Conservation (phyloP, 1,284 basidiomycete species). For the Ustilago lituana region DNA sequence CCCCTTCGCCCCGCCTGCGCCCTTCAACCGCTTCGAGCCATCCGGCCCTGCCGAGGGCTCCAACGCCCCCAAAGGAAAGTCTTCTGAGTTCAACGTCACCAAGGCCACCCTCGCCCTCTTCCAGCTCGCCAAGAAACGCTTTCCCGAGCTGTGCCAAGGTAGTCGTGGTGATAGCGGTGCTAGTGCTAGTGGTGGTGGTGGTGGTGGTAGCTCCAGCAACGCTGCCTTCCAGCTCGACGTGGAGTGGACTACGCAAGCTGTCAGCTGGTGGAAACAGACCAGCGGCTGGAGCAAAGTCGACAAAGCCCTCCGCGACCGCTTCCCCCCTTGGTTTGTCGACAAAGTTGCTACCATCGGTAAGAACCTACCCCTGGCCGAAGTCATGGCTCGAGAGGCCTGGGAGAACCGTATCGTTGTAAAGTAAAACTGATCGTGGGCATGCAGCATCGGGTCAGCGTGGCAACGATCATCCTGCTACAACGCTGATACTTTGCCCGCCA, state of each 20-base stretch:
- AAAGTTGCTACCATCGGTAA: not conserved
- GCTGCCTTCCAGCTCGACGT: no score
- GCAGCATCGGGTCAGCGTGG: no score
- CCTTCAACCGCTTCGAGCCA: no score
- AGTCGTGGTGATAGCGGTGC: no score
- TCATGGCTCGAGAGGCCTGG: not conserved
- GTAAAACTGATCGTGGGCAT: not conserved
- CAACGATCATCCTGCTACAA: not conserved
- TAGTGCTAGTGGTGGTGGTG: no score
- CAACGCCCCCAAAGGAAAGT: no score
- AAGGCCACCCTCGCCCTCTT: not conserved
- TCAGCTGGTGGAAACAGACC: slow-evolving; percentile 13
- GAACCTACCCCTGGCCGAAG: not conserved
- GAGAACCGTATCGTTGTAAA: not conserved
- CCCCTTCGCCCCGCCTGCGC: no score
- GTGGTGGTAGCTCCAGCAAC: no score
- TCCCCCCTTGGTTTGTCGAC: slow-evolving; percentile 4
- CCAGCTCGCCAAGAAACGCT: not conserved
- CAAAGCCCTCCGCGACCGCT: slow-evolving; percentile 6
- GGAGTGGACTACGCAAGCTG: no score
- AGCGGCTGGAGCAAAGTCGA: not conserved
- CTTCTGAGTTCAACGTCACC: no score
- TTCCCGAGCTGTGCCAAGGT: not conserved
- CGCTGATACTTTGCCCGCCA: no score
- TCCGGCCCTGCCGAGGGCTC: no score